These are phyloP conservation scores for Lithospermum erythrorhizon DNA, from an alignment of 257 asterid species.

Conservation along the genomic window DNA sequence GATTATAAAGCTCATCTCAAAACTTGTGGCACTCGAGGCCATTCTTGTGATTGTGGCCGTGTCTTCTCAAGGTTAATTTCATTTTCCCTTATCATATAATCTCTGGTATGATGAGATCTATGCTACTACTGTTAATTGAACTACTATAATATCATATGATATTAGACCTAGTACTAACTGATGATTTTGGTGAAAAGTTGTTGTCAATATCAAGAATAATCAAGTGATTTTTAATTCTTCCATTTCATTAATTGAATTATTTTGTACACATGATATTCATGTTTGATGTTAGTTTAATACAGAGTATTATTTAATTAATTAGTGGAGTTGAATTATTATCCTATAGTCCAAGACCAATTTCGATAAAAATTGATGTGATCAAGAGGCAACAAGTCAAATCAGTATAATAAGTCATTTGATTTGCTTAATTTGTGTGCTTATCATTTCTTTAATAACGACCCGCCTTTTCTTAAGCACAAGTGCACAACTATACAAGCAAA, in stretches of 20 bases:
- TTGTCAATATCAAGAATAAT: too few relatives aligned
- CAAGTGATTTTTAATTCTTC: neutral
- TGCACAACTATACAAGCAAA: neutral
- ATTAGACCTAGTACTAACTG: too few relatives aligned
- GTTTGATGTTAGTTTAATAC: neutral
- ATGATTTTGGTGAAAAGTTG: too few relatives aligned
- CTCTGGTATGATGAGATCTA: too few relatives aligned
- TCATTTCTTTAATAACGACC: neutral
- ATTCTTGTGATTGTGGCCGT: constrained; percentile 48
- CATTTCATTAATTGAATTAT: too few relatives aligned
- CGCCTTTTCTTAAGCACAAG: neutral
- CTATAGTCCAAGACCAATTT: neutral
- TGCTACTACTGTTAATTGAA: too few relatives aligned
- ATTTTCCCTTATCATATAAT: neutral
- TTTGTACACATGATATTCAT: too few relatives aligned
- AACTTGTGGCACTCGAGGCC: constrained; percentile 46
- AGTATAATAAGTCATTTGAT: neutral
- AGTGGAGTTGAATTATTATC: neutral
- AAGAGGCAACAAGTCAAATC: neutral
- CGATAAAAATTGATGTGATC: neutral
- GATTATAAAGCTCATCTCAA: constrained; percentile 50
- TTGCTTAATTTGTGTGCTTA: neutral
- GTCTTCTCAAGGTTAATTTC: constrained; percentile 32
- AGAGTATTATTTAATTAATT: too few relatives aligned
- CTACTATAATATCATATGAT: too few relatives aligned